Evolutionary conservation across 768 basidiomycete genomes (phyloP).

Genomic region (Cyclocybe aegerita): DNA sequence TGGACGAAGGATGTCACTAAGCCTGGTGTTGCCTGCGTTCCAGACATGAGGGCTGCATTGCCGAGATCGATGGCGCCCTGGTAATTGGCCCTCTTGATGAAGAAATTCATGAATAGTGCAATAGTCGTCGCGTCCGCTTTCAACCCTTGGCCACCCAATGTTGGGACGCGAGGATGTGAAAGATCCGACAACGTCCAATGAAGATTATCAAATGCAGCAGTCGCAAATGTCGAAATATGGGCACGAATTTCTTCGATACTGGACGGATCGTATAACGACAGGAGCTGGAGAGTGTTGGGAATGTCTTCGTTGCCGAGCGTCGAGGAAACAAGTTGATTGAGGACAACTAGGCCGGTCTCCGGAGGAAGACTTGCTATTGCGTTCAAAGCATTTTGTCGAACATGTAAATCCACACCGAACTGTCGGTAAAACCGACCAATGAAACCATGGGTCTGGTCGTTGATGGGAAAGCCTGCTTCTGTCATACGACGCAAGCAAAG

Average conservation of each 20-base stretch:
- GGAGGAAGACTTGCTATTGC: constrained; percentile 41
- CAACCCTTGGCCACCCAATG: constrained; percentile 12
- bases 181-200: constrained; percentile 10
- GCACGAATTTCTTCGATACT: constrained; percentile 16
- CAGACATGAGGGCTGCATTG: constrained; percentile 41
- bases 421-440: constrained; percentile 58
- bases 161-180: constrained; percentile 12
- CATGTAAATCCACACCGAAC: constrained; percentile 55
- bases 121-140: constrained; percentile 60
- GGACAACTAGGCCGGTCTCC: constrained; percentile 44
- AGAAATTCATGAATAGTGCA: constrained; percentile 58
- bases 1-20: constrained; percentile 56
- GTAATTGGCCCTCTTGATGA: constrained; percentile 44
- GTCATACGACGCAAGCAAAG: constrained; percentile 56
- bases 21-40: constrained; percentile 44
- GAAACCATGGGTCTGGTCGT: constrained; percentile 58
- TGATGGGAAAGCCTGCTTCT: constrained; percentile 49
- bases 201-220: too few species aligned
- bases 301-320: constrained; percentile 57
- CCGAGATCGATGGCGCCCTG: constrained; percentile 45
- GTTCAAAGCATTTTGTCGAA: constrained; percentile 52
- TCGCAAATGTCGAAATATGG: too few species aligned
- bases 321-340: constrained; percentile 71
- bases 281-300: constrained; percentile 40
- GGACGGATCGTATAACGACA: constrained; percentile 45